phyloP scores from a whole-genome alignment of 2,329 filamentous ascomycete genomes.

The Escovopsis sp. region DNA sequence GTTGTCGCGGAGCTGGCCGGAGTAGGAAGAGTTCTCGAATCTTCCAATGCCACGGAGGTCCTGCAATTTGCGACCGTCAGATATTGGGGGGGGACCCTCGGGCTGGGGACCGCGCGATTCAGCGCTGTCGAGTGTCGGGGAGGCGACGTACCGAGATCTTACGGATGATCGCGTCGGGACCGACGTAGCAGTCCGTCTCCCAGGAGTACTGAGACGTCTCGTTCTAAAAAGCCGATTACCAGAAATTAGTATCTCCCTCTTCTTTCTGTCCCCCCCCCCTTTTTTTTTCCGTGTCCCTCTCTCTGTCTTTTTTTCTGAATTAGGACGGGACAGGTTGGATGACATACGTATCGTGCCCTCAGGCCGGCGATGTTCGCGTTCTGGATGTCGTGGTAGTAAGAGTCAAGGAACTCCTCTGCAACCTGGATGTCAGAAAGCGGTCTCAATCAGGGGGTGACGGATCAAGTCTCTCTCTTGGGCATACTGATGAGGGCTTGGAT shows the following conservation, averaged over 20 bases:
- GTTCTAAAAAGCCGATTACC: neutral
- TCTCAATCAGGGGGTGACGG: neutral
- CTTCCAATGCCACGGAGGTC: conserved; percentile 67
- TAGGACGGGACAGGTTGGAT: too few relatives aligned
- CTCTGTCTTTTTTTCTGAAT: too few relatives aligned
- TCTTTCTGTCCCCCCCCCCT: too few relatives aligned
- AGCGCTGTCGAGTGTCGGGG: too few relatives aligned
- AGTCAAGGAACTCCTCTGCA: conserved; percentile 73
- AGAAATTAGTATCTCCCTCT: too few relatives aligned
- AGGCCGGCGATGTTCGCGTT: conserved; percentile 28
- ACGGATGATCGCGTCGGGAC: conserved; percentile 51
- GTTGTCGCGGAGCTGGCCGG: conserved; percentile 65
- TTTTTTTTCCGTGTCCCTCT: too few relatives aligned
- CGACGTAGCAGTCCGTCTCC: conserved; percentile 54
- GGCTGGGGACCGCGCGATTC: too few relatives aligned
- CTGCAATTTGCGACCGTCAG: conserved; percentile 26
- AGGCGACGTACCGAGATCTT: conserved; percentile 57
- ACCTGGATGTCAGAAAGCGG: conserved; percentile 2
- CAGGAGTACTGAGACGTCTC: conserved; percentile 80
- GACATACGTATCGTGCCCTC: conserved; percentile 50
- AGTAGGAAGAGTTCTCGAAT: conserved; percentile 62
- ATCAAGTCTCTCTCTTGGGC: neutral
- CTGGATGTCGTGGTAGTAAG: conserved; percentile 51
- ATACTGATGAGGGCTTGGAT: conserved; percentile 11
- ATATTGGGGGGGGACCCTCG: too few relatives aligned